Conservation (phyloP, 2,329 filamentous ascomycete genomes). For the Paraconiothyrium sp. region DNA sequence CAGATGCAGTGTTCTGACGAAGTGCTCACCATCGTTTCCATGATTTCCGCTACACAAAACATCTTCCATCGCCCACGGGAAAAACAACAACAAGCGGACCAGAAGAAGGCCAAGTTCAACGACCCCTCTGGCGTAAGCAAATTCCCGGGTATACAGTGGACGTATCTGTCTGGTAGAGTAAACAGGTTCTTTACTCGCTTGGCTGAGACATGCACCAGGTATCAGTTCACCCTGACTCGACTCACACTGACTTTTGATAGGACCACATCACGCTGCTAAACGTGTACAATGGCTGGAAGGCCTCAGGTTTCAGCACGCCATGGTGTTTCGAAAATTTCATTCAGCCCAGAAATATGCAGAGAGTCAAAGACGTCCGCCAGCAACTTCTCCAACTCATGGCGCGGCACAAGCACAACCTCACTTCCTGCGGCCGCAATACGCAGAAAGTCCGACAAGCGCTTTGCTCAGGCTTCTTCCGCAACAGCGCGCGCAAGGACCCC, state of each 20-base stretch:
- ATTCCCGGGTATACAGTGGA: too few relatives aligned
- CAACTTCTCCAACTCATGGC: constrained; percentile 95
- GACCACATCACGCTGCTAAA: constrained; percentile 70
- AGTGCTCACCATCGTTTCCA: constrained; percentile 83
- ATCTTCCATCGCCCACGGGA: constrained; percentile 97
- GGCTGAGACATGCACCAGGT: too few relatives aligned
- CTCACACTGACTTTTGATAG: too few relatives aligned
- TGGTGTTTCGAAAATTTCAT: constrained; percentile 99
- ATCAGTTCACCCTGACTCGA: too few relatives aligned
- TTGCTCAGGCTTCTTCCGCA: constrained; percentile 95
- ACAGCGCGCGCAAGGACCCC: constrained; percentile 92
- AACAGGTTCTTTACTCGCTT: too few relatives aligned
- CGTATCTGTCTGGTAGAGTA: too few relatives aligned
- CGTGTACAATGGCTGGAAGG: constrained; percentile 97
- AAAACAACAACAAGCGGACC: constrained; percentile 94
- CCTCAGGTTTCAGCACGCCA: constrained; percentile 78
- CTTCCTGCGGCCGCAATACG: constrained; percentile 88
- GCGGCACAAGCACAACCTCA: constrained; percentile 82
- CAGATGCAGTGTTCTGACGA: constrained; percentile 92
- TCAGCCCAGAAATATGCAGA: constrained; percentile 86
- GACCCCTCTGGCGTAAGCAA: constrained; percentile 77
- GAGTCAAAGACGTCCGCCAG: constrained; percentile 90
- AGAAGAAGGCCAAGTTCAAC: constrained; percentile 98
- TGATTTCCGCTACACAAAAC: constrained; percentile 76
- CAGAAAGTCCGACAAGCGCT: constrained; percentile 87